Evolutionary conservation across 495 filamentous ascomycete genomes (phyloP), one percentile per base, ranked within the genome.

Genomic region (Rusavskia elegans): DNA sequence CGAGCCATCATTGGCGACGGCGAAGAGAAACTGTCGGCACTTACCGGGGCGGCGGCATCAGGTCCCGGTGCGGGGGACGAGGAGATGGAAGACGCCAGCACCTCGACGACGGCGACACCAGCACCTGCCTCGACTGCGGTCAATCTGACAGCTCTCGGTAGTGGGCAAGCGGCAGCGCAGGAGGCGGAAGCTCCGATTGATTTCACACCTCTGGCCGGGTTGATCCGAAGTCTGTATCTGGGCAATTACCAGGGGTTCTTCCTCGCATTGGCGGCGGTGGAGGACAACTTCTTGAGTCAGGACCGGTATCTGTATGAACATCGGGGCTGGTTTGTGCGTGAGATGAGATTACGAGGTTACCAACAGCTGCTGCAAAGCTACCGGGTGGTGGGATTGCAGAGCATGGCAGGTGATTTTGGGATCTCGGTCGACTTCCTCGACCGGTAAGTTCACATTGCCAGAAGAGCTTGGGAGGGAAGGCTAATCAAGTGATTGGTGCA

Each of bases 321-420:
- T 68, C 83, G 82, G 56, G 78, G 80, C 53, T 98, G 90, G 90
- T 97, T 88, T 66, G 88, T 97, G 53, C 84, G 92, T 32, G 92
- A 98, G 72, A 98, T 97, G 92, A 82, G 92, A 52, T 78, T 95
- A 45, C 80, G 89, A 50, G 90, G 85, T 38, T 98, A 98, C 66
- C 85, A 92, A 67, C 92, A 98, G 68, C 77, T 98, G 25, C 77
- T 98, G n/a, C 89, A 95, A 70, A 92, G 85, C 63, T 98, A 98
- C 66, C 82, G 89, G 32, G 87, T 97, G n/a, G 92, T 98, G 19
- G 87, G 88, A 8, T 71, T 98, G 60, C 81, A 81, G 63, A 95
- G 83, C 72, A 98, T 98, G 90, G 92, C 92, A 16, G 82, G 78
- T 46, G 87, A 92, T 63, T 98, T 98, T 68, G 92, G 92, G 21